These are phyloP conservation scores for Funneliformis mosseae DNA, from an alignment of 192 early-diverging fungal species.

Conservation along the genomic window DNA sequence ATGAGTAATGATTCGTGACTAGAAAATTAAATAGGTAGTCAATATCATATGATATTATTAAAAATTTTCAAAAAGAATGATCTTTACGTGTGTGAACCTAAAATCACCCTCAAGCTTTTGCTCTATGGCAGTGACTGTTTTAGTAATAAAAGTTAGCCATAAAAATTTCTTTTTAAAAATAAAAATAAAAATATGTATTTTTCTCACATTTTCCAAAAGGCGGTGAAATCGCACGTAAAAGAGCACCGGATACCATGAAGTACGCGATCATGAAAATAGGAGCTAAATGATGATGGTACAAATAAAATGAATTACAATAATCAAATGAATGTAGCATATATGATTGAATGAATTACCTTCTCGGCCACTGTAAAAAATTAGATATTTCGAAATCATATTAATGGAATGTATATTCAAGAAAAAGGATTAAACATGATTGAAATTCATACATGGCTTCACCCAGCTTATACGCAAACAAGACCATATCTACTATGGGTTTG, in stretches of 20 bases:
- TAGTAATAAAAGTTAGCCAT: not conserved
- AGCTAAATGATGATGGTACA: constrained; percentile 37
- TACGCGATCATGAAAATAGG: constrained; percentile 63
- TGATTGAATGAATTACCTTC: constrained; percentile 13
- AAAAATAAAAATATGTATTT: not conserved
- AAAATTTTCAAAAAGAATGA: not conserved
- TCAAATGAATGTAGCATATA: not conserved
- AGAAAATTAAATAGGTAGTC: not conserved
- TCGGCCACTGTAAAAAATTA: constrained; percentile 6
- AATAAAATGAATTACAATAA: not conserved
- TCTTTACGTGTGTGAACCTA: constrained; percentile 69
- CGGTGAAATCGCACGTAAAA: constrained; percentile 74
- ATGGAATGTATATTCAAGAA: not conserved
- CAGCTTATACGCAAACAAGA: constrained; percentile 76
- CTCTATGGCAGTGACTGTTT: constrained; percentile 69
- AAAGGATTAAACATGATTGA: not conserved
- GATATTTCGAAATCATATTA: not conserved
- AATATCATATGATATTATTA: not conserved
- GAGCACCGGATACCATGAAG: constrained; percentile 61
- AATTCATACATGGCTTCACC: constrained; percentile 61
- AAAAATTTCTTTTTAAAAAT: constrained; percentile 1
- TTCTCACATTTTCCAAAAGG: constrained; percentile 74
- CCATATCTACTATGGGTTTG: constrained; percentile 73
- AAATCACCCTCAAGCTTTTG: constrained; percentile 81
- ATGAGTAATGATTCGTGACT: constrained; percentile 79